A percentile compares a stretch with the other conserved stretches of the same genome.
Conservation (phyloP, 768 basidiomycete species). For the Pisolithus orientalis region DNA sequence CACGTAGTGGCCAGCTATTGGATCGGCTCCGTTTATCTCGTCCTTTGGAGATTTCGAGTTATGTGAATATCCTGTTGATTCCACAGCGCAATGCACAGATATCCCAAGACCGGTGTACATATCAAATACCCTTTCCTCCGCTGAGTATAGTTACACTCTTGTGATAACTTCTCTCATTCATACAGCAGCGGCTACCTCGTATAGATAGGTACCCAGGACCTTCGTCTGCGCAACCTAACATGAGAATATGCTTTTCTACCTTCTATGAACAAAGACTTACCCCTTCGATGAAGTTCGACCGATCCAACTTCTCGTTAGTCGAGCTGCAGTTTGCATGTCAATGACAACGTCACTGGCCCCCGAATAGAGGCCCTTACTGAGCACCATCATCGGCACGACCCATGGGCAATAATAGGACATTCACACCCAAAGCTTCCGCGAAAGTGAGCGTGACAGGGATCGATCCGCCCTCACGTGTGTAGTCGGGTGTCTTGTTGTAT, state of each 20-base stretch:
- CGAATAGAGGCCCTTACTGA: constrained; percentile 46
- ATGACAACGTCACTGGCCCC: neutral
- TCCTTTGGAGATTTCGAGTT: neutral
- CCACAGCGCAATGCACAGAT: neutral
- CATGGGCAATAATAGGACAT: constrained; percentile 83
- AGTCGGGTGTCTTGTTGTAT: constrained; percentile 64
- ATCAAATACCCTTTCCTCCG: neutral
- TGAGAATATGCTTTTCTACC: neutral
- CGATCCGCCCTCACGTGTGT: constrained; percentile 81
- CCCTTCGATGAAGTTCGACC: constrained; percentile 75
- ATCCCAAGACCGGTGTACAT: no score
- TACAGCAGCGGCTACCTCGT: constrained; percentile 4
- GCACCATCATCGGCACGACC: constrained; percentile 90
- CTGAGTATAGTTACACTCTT: neutral
- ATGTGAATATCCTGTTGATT: neutral
- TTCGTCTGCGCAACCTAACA: constrained; percentile 7
- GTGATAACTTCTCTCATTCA: neutral
- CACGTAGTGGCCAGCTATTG: no score
- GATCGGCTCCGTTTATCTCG: neutral
- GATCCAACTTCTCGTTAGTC: constrained; percentile 91
- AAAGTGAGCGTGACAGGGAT: constrained; percentile 87
- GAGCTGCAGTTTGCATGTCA: constrained; percentile 38
- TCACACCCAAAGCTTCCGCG: constrained; percentile 71
- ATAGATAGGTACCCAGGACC: constrained; percentile 11
- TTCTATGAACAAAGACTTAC: constrained; percentile 32